These are phyloP conservation scores for Tylopilus intermedius DNA, from an alignment of 768 basidiomycete genomes.

Conservation along the genomic window DNA sequence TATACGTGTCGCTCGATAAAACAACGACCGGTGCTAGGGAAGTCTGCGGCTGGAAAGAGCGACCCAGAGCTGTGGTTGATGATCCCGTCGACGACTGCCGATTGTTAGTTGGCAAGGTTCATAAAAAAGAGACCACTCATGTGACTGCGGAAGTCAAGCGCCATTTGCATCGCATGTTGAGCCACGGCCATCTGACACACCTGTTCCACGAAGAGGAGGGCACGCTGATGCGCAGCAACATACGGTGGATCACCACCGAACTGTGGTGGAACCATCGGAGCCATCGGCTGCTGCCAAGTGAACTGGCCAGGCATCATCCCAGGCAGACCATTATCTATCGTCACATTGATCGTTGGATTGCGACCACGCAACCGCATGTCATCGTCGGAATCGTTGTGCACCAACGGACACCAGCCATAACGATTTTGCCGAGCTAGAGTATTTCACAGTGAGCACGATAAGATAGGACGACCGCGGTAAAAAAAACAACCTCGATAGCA, in stretches of 20 bases:
- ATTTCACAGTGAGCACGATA: constrained; percentile 2
- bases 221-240: constrained; percentile 78
- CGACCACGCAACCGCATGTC: constrained; percentile 25
- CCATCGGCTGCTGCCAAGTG: constrained; percentile 22
- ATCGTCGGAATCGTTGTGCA: constrained; percentile 46
- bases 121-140: too few relatives aligned
- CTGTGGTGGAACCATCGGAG: constrained; percentile 12
- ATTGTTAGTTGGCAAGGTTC: too few relatives aligned
- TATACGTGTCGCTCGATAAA: too few relatives aligned
- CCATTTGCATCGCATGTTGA: constrained; percentile 83
- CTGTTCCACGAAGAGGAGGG: constrained; percentile 83
- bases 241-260: constrained; percentile 50
- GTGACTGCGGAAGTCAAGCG: constrained; percentile 21
- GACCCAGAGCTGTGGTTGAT: too few relatives aligned
- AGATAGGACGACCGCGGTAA: background rate
- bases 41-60: too few relatives aligned
- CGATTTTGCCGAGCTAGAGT: constrained; percentile 75
- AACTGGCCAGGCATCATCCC: constrained; percentile 33
- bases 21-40: too few relatives aligned
- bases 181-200: constrained; percentile 88
- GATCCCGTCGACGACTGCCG: too few relatives aligned
- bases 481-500: constrained; percentile 66
- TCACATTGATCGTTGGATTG: constrained; percentile 34
- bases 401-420: constrained; percentile 66
- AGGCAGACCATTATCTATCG: constrained; percentile 29